Evolutionary conservation across 78 protist species (phyloP), one percentile per base, ranked within the genome.

Genomic region (Diacronema lutheri): DNA sequence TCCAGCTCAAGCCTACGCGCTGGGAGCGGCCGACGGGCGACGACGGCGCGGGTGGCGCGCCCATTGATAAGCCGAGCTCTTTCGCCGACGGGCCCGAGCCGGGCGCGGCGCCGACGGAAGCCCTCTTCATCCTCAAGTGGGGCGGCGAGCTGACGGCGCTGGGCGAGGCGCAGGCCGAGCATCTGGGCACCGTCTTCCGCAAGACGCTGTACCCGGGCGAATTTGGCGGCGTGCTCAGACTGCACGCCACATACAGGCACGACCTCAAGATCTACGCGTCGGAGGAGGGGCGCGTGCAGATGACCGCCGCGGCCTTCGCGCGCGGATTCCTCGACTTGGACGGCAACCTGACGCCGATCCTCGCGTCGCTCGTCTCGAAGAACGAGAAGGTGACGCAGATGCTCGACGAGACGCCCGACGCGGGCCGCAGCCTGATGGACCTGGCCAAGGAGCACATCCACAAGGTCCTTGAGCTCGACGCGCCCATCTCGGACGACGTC

Each of bases 71-170:
- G n/a, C n/a, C n/a, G n/a, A n/a, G n/a, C n/a, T n/a, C n/a, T n/a
- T n/a, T n/a, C n/a, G n/a, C 25, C 40, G 73, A 66, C 46, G 73
- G 46, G 40, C 5, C 12, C 40, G 23, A 31, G 35, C 46, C 23
- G 20, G 73, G 25, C 12, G 76, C 10, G 10, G 41, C 1, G 56
- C 58, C 79, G 14, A 12, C 41, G 23, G 68, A 57, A 14, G 71
- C 81, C 14, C 83, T 79, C 25, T 86, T 88, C 68, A 64, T 91
- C 58, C 62, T 89, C 57, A 92, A 92, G 83, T 89, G 90, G 90
- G 94, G 94, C 20, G 94, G 94, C 35, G 88, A 83, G 50, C 89
- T 92, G n/a, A 92, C 94, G 38, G 80, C 71, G 64, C 19, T 60
- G 4, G 94, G 94, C 38, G 33, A 25, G 23, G 55, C 40, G 65